Evolutionary conservation across 2,329 filamentous ascomycete species (phyloP), one percentile per base, ranked within the genome.

Genomic region (Tolypocladium inflatum): DNA sequence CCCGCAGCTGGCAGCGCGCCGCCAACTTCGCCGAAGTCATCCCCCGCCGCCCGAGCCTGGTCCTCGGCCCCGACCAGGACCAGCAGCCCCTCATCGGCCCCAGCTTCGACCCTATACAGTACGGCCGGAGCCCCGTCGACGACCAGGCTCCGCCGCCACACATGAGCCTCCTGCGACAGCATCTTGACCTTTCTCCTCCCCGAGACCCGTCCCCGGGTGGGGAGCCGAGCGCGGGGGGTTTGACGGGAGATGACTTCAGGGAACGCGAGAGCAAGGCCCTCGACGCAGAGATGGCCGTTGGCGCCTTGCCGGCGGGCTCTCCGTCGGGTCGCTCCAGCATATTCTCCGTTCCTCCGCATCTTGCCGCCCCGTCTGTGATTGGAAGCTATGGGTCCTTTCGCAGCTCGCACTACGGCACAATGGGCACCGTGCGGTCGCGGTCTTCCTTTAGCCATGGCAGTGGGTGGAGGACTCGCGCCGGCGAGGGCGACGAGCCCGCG

Each of bases 1-100:
- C 92, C 51, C 84, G 89, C 60, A 96, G 90, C 65, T 96, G 91
- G 89, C 90, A 93, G 73, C 86, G 93, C 70, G 93, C 93, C 42
- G 91, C 91, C 33, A 87, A 82, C 58, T 97, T 97, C 72, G 83
- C 85, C 62, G 92, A 97, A 71, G 90, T 96, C 64, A 87, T 94
- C 39, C 90, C 91, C 6, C 86, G 89, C 57, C 84, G 86, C 19
- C 85, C 86, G 17, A 87, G 89, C 39, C 91, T 96, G 69, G 78
- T 90, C 56, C 81, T 85, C 61, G 80, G 80, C 2, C 78, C 82
- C 48, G 83, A 85, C 50, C 80, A 82, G 60, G 83, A 85, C 50
- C 80, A 82, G 60, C 43, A 61, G 30, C 30, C 35, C n/a, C 4
- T 51, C 33, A 55, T 37, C 19, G 59, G 54, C 8, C 37, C 63